A percentile compares a stretch with the other conserved stretches of the same genome.
Evolutionary conservation across 140 eudicot species (phyloP).

Genomic region (Stevia rebaudiana): DNA sequence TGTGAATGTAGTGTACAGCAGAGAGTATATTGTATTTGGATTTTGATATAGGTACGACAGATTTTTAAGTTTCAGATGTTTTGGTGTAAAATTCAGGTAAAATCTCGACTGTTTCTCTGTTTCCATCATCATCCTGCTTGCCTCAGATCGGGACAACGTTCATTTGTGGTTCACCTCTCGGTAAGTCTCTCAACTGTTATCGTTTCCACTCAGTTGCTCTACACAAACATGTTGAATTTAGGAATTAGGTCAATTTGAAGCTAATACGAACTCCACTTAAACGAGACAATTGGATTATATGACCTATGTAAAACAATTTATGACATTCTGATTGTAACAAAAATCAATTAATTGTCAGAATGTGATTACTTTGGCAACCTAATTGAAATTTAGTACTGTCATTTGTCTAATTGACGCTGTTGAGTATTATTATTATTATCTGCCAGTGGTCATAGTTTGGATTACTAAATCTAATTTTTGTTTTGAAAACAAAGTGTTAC

Average conservation of each 20-base stretch:
- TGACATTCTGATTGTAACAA: too few species aligned
- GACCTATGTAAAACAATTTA: too few species aligned
- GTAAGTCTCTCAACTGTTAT: conserved; percentile 13
- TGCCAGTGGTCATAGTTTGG: too few species aligned
- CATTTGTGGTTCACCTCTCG: conserved; percentile 17
- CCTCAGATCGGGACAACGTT: conserved; percentile 30
- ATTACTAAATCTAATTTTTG: too few species aligned
- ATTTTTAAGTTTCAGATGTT: neutral
- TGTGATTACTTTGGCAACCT: too few species aligned
- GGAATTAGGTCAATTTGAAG: neutral
- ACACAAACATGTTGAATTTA: neutral
- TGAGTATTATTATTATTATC: too few species aligned
- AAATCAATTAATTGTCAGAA: too few species aligned
- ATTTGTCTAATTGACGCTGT: too few species aligned
- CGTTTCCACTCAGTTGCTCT: neutral
- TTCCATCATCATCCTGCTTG: conserved; percentile 15
- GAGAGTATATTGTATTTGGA: neutral
- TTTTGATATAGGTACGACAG: neutral
- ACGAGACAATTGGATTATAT: too few species aligned
- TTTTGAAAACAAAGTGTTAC: too few species aligned
- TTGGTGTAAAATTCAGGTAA: conserved; percentile 27
- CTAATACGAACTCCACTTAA: neutral
- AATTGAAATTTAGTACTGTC: too few species aligned
- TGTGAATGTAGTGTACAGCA: conserved; percentile 1
- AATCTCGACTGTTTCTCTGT: conserved; percentile 4